Percentiles rank a stretch among this genome's conserved stretches.
These are phyloP conservation scores for Botrytis galanthina DNA, from an alignment of 2,329 filamentous ascomycete species.

Conservation along the genomic window DNA sequence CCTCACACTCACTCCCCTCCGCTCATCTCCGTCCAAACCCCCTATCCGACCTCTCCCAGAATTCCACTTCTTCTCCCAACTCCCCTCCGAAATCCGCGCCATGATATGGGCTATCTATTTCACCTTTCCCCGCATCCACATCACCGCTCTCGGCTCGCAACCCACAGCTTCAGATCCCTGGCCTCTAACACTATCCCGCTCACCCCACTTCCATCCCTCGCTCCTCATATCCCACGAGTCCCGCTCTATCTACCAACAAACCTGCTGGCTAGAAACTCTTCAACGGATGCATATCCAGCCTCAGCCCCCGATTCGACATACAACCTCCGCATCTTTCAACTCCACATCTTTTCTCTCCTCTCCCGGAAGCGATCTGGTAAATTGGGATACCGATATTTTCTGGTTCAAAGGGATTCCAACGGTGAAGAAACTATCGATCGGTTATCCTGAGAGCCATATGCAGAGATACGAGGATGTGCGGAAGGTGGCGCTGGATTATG, in stretches of 20 bases:
- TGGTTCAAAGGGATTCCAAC: constrained; percentile 12
- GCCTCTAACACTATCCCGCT: not conserved
- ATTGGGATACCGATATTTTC: constrained; percentile 12
- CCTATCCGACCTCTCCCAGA: not conserved
- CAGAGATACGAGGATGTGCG: not conserved
- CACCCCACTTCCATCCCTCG: constrained; percentile 2
- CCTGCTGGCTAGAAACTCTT: not conserved
- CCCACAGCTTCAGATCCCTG: constrained; percentile 4
- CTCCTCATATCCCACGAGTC: constrained; percentile 7
- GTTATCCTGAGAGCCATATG: not conserved
- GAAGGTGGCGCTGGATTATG: constrained; percentile 12
- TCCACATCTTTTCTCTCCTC: not conserved
- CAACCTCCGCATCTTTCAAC: not conserved
- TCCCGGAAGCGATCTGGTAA: not conserved
- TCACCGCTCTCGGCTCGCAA: not conserved
- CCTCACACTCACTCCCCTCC: not conserved
- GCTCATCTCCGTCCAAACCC: not conserved
- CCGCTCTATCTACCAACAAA: constrained; percentile 6
- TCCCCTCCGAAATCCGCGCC: constrained; percentile 12
- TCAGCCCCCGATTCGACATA: too few relatives aligned
- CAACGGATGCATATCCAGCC: not conserved
- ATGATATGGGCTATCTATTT: constrained; percentile 1
- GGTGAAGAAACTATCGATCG: not conserved
- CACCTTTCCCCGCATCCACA: constrained; percentile 4
- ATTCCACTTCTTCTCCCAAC: constrained; percentile 11